These are phyloP conservation scores for Naganishia antarctica DNA, from an alignment of 768 basidiomycete genomes.

Conservation along the genomic window DNA sequence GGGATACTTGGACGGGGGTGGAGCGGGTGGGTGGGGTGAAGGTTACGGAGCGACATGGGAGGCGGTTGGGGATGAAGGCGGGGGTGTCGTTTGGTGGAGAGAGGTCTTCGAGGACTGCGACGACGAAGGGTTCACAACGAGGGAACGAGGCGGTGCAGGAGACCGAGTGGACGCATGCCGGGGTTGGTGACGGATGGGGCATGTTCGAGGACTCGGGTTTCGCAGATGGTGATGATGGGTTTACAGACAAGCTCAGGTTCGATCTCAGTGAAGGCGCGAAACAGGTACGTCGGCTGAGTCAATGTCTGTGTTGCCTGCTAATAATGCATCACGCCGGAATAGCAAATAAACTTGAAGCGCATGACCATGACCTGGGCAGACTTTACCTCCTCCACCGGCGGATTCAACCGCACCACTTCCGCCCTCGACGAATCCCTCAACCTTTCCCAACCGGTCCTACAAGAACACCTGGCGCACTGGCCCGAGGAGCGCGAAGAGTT, in stretches of 20 bases:
- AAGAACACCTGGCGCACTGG: slow-evolving; percentile 65
- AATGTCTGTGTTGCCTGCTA: too few relatives aligned
- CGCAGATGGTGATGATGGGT: slow-evolving; percentile 54
- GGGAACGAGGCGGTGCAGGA: not conserved
- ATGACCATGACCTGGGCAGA: slow-evolving; percentile 84
- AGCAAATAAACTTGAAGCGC: slow-evolving; percentile 65
- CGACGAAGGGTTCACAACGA: too few relatives aligned
- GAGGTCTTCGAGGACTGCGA: too few relatives aligned
- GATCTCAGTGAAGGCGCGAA: slow-evolving; percentile 86
- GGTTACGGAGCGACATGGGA: slow-evolving; percentile 11
- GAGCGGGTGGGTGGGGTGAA: too few relatives aligned
- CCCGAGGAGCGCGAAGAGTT: slow-evolving; percentile 69
- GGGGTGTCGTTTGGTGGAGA: too few relatives aligned
- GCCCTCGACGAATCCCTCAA: slow-evolving; percentile 75
- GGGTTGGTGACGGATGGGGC: slow-evolving; percentile 88
- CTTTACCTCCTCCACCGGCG: slow-evolving; percentile 63
- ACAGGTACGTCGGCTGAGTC: slow-evolving; percentile 56
- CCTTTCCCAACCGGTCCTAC: slow-evolving; percentile 59
- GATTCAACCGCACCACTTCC: slow-evolving; percentile 73
- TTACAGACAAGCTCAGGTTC: slow-evolving; percentile 69
- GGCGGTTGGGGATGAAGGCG: not conserved
- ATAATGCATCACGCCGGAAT: too few relatives aligned
- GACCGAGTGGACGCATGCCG: slow-evolving; percentile 73
- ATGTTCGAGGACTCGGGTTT: slow-evolving; percentile 85
- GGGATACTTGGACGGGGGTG: slow-evolving; percentile 35